Base-by-base conservation (phyloP, 768 basidiomycete species). In the Amanita jacksonii region DNA sequence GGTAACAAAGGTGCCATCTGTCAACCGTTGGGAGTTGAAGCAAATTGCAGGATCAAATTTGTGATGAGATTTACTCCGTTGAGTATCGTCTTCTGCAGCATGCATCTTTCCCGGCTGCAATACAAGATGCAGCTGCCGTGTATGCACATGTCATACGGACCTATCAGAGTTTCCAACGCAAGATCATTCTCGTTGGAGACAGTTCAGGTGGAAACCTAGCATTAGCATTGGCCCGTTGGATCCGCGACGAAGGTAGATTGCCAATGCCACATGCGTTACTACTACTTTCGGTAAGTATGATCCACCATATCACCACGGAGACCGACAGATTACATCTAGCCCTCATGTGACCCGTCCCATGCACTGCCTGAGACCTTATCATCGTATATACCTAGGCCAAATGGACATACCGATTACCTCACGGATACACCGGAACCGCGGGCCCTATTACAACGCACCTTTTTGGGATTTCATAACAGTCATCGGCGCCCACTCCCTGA, bases 161-260 rank as follows among this genome's bases (percentile, higher is more conserved):
- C 27, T 64, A 62, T 46, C 37, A 46, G 19, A 22, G 44, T 9
- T 40, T 49, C 16, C 54, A 52, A 12, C 60, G 52, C 51, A 69
- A 69, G 47, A 63, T 74, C 36, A 52, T 75, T 20, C 62, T 76
- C 34, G 66, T 74, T 27, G 74, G 73, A n/a, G 74, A 75, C 47
- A 72, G 71, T 47, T 71, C 74, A 0, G 74, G 74, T 9, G 74
- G 74, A 5, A 75, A 75, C 48, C 61, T 76, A 1, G 72, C 69
- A 1, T 64, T 76, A 7, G 67, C 72, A 8, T 62, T 74, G 2
- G 61, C 72, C 5, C 66, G 73, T 31, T 76, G 73, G 73, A 57
- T 76, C n/a, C 60, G 73, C 22, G 73, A 74, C 45, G 71, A 76
- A 51, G 65, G 62, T 7, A 51, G 62, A 10, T 54, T 76, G 0